A percentile compares a stretch with the other conserved stretches of the same genome.
phyloP scores from a whole-genome alignment of 2,329 filamentous ascomycete species.

The Xylariaceae sp. region DNA sequence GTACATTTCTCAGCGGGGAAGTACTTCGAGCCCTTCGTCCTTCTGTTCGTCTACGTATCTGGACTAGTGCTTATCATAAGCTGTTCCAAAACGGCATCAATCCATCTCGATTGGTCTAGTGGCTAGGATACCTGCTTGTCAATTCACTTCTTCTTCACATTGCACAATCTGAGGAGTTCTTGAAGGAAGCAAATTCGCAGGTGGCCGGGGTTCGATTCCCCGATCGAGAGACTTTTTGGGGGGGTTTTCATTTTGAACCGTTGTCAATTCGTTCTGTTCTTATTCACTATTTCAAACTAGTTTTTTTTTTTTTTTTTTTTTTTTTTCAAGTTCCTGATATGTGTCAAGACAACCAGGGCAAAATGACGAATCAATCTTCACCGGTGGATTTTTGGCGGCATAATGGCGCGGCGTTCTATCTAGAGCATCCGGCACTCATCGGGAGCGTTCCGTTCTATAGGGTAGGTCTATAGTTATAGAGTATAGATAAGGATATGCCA shows the following conservation, averaged over 20 bases:
- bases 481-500: too few species aligned
- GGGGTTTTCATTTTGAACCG: background rate
- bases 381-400: too few species aligned
- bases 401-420: too few species aligned
- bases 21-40: too few species aligned
- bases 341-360: too few species aligned
- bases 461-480: too few species aligned
- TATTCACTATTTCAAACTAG: background rate
- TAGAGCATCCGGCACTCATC: too few species aligned
- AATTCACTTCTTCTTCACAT: background rate
- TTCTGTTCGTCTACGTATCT: too few species aligned
- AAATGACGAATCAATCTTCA: too few species aligned
- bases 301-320: background rate
- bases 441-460: too few species aligned
- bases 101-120: conserved; percentile 19
- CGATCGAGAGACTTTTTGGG: conserved; percentile 24
- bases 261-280: background rate
- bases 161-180: background rate
- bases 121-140: conserved; percentile 21
- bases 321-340: background rate
- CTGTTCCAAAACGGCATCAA: background rate
- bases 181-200: conserved; percentile 16
- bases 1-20: too few species aligned
- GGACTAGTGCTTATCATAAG: background rate
- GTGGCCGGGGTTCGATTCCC: conserved; percentile 33